Conservation (phyloP, 495 filamentous ascomycete genomes). For the Talaromyces wortmannii region DNA sequence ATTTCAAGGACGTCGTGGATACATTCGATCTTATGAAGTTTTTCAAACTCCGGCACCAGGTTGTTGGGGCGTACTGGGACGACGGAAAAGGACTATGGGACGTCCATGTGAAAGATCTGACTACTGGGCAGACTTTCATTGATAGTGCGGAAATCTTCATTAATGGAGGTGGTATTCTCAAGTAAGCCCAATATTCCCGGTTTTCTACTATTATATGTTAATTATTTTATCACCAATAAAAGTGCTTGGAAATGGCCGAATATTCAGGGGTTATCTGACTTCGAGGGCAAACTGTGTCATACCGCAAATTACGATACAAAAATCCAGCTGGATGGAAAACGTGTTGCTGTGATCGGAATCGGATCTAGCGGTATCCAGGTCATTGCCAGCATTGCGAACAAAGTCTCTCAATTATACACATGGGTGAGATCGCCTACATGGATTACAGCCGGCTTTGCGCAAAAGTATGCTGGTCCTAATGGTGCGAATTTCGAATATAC, state of each 20-base stretch:
- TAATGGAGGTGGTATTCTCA: constrained; percentile 41
- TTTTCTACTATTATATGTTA: not conserved
- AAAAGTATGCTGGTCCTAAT: constrained; percentile 7
- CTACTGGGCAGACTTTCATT: not conserved
- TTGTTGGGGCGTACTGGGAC: constrained; percentile 11
- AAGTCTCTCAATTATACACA: constrained; percentile 8
- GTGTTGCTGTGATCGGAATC: constrained; percentile 36
- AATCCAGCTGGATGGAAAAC: constrained; percentile 32
- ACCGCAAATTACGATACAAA: constrained; percentile 35
- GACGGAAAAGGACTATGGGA: constrained; percentile 22
- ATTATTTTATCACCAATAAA: constrained; percentile 5
- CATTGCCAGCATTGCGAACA: not conserved
- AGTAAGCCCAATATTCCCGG: constrained; percentile 11
- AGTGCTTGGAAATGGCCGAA: constrained; percentile 37
- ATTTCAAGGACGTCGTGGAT: constrained; percentile 29
- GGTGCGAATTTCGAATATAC: constrained; percentile 9
- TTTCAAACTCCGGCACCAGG: constrained; percentile 6
- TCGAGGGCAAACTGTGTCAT: constrained; percentile 39
- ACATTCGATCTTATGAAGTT: constrained; percentile 9
- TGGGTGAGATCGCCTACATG: constrained; percentile 9
- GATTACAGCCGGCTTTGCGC: constrained; percentile 10
- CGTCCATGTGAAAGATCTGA: not conserved
- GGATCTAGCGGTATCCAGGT: constrained; percentile 1
- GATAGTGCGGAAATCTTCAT: constrained; percentile 31
- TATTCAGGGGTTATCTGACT: constrained; percentile 36